Base-by-base conservation (phyloP, 345 rosid genomes). In the Hibiscus mutabilis region DNA sequence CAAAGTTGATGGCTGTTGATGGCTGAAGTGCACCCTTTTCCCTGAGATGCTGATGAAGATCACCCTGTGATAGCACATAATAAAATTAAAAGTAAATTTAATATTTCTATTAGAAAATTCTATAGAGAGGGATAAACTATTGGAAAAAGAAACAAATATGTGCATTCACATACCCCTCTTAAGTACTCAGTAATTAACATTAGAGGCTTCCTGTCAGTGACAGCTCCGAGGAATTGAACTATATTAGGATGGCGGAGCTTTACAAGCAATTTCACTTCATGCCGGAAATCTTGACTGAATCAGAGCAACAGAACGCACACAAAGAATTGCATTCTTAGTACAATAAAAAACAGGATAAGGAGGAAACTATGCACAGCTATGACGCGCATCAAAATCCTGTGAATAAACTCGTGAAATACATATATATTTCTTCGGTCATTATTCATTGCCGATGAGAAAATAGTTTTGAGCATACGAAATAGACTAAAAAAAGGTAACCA, bases 201-300 rank as follows among this genome's bases (percentile, higher is more conserved):
- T 73, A 92, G 94, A n/a, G 99, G 99, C 90, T 95, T 95, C 87
- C 82, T 90, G 78, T 95, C 97, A 1, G 99, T 95, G 75, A 92
- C 99, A 46, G 99, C 99, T 80, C 99, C 99, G 66, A 95, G 85
- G 79, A 95, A 95, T 72, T 95, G 99, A 66, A 95, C 98, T 79
- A 92, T 86, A 78, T 95, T 95, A 15, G 99, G 99, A 80, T 92
- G 99, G 57, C 99, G 94, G 84, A 95, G 98, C 88, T 95, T 92
- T 76, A 95, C 99, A 61, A 95, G 90, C 83, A 95, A 86, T 78
- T 88, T 89, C 76, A 92, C 97, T 83, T 95, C 99, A 79, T 92
- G 99, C 82, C 99, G 91, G 86, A 95, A 95, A 83, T 95, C 99
- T 84, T 92, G 97, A 75, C 99, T 95, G 97, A 71, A 79, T 67